phyloP scores from a whole-genome alignment of 176 grass and related monocot genomes.

The Urochloa ruziziensis region DNA sequence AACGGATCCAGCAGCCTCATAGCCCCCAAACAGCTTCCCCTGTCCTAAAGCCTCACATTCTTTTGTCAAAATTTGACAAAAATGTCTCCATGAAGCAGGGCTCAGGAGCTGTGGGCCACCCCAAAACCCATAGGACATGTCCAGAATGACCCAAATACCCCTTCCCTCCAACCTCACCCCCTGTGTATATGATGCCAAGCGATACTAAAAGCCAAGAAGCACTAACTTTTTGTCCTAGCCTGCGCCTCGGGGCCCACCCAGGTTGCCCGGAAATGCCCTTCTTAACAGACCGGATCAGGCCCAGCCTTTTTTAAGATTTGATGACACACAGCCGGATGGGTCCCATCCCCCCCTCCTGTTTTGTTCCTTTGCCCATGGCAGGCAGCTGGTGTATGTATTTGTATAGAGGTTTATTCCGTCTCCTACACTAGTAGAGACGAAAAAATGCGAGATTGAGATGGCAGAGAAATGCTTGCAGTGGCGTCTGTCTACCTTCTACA shows the following conservation, averaged over 20 bases:
- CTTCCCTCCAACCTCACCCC: neutral
- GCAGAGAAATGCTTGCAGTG: neutral
- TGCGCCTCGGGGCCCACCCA: slow-evolving; percentile 35
- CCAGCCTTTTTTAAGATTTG: slow-evolving; percentile 51
- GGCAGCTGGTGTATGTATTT: slow-evolving; percentile 62
- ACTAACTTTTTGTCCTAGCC: slow-evolving; percentile 47
- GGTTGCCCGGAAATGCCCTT: slow-evolving; percentile 63
- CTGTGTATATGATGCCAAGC: slow-evolving; percentile 42
- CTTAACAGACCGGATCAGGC: slow-evolving; percentile 64
- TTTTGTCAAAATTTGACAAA: neutral
- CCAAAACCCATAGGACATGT: neutral
- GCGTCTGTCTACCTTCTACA: slow-evolving; percentile 22
- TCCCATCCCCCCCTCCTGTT: neutral
- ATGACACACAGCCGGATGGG: slow-evolving; percentile 10
- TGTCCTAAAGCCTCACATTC: neutral
- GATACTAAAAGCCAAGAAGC: slow-evolving; percentile 43
- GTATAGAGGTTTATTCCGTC: slow-evolving; percentile 59
- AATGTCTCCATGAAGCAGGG: neutral
- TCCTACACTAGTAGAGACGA: slow-evolving; percentile 7
- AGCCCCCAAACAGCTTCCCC: neutral
- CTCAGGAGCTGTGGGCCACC: neutral
- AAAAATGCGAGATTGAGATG: neutral
- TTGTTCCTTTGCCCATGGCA: slow-evolving; percentile 41
- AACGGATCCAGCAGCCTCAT: neutral
- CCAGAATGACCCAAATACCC: slow-evolving; percentile 27